Base-by-base conservation (phyloP, 2,329 filamentous ascomycete genomes). In the Pezizomycotina sp. region DNA sequence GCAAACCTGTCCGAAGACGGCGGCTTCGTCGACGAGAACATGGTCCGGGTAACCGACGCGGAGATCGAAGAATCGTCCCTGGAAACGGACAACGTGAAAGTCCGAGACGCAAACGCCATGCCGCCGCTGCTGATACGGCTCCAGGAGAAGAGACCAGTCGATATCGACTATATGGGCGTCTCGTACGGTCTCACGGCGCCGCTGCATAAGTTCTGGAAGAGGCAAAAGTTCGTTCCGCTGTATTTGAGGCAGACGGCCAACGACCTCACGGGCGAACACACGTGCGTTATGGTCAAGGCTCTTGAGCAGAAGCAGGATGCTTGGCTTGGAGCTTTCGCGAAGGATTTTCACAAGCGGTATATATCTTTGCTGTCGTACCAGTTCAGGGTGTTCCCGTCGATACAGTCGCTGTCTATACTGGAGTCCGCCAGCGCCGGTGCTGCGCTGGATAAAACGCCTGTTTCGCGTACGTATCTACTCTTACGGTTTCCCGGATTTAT, bases 161-260 rank as follows among this genome's bases (percentile, higher is more conserved):
- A 62, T 4, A 71, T 98, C 5, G 89, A 98, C 59, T 98, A 95
- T 53, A 59, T 98, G 10, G 89, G 91, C 54, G 91, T 98, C 31
- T 92, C 81, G 52, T 98, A 92, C 55, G 91, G 89, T 34, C 64
- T 98, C 38, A 98, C 89, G 0, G 66, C 74, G 24, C 67, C 71
- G 9, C 71, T 98, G 9, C 89, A 92, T 62, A 91, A 81, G 54
- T 98, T 98, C 65, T 98, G 89, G 89, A 92, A 93, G 60, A 77
- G 79, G 22, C 71, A 77, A 10, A 65, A 66, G 1, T 98, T 93
- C 56, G 71, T 74, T 2, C 89, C 89, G 0, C 81, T 98, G 1
- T 98, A 98, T 53, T 68, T 98, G 9, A 71, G 89, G 21, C 89
- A 98, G 61, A 98, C 91, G 2, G 68, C 89, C 33, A 98, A 95